Evolutionary conservation across 2,329 filamentous ascomycete genomes (phyloP), one percentile per base, ranked within the genome.

Genomic region (Colletotrichum sp.): DNA sequence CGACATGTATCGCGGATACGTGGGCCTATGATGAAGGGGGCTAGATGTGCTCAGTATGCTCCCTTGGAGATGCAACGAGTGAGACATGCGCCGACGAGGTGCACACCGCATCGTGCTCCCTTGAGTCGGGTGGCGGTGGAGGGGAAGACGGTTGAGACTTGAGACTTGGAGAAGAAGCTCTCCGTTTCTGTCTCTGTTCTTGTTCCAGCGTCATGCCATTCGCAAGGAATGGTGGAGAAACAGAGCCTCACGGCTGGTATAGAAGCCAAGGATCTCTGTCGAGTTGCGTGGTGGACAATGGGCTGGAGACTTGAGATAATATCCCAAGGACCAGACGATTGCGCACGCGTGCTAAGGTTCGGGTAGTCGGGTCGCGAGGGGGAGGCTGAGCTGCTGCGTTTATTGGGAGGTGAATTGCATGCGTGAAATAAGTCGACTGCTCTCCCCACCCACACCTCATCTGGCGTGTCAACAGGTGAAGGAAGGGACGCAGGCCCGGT

Each of bases 371-470:
- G 72, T 49, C 32, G 44, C 36, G 57, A 39, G 59, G 59, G 66
- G 66, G 34, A 71, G 67, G 65, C 57, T 64, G 66, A 64, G 66
- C 57, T 36, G 57, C 39, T 36, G 57, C 18, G 28, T 28, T 28
- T 57, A 68, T 55, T 57, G 65, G 39, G 39, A 36, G 32, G 28
- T 75, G 69, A 24, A 55, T 30, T 65, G 69, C 69, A 34, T 71
- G 49, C 62, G 62, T 18, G 30, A 59, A 69, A 64, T 57, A 21
- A 30, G 34, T 28, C 24, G 60, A 32, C 9, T 34, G 39, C 63
- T 68, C 69, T 68, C 69, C 28, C 69, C 69, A 76, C 73, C 39
- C 69, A 76, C 69, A 76, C 73, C 73, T 75, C 69, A 39, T 39
- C 39, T 59, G 66, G 26, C 57, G 65, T 36, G 30, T 16, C 10